Evolutionary conservation across 2,329 filamentous ascomycete species (phyloP), one percentile per base, ranked within the genome.

Genomic region (Penicillium sp.): DNA sequence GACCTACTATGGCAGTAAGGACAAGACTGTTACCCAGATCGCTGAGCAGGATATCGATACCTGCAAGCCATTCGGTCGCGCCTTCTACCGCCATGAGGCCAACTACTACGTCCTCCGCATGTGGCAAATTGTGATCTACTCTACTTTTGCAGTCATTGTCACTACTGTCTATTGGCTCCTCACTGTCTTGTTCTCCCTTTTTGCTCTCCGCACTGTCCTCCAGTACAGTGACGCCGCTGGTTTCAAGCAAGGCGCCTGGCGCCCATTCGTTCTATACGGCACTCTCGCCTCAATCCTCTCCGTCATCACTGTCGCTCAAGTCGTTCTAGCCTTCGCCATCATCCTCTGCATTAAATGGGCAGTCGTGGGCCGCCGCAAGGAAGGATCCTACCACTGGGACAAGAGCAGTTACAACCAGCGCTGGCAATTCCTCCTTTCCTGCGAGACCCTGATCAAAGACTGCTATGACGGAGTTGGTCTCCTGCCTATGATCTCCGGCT

Each of bases 381-480:
- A 78, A 3, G 82, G 82, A 15, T 79, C 79, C 57, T 82, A 82
- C 60, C 79, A 83, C 66, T 84, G 82, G 82, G 82, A 84, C 63
- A 79, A 79, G 65, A 78, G 72, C 21, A 72, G 75, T 16, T 84
- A 84, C 68, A 83, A 81, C 66, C 82, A 84, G 61, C 77, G 80
- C 34, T 84, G 82, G 81, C 81, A 84, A 62, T 63, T 83, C 9
- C 81, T 80, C 62, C 71, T 83, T 3, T 74, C 75, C 31, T 74
- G 82, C 37, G 81, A 84, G 68, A 74, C 74, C 18, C 66, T 84
- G 3, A 76, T 80, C 2, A 72, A 78, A 9, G 69, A 76, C 39
- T 82, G 80, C 65, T 82, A 79, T 59, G 75, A 77, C 4, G 76
- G 78, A 1, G 64, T 77, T 27, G 82, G 82, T 16, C 71, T 85